Conservation (phyloP, 495 filamentous ascomycete species). For the Baudoinia panamericana region DNA sequence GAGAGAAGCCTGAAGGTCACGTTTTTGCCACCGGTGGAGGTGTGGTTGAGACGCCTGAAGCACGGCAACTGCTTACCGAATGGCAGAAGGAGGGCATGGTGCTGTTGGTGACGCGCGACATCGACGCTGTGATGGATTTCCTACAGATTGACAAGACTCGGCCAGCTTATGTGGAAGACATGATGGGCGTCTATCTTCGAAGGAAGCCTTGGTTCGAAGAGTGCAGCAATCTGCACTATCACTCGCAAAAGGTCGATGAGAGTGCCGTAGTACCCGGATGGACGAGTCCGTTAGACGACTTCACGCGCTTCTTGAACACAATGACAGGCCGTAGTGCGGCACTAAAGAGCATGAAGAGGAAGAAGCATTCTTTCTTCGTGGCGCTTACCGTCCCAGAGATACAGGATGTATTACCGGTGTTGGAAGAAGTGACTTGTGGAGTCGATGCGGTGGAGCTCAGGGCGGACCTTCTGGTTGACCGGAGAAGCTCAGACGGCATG, state of each 20-base stretch:
- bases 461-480: constrained; percentile 81
- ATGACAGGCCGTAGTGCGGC: constrained; percentile 58
- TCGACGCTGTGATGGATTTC: constrained; percentile 78
- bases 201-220: constrained; percentile 83
- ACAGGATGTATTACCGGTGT: constrained; percentile 42
- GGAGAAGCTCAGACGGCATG: constrained; percentile 41
- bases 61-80: constrained; percentile 57
- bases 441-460: constrained; percentile 88
- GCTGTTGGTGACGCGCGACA: constrained; percentile 74
- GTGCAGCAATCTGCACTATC: constrained; percentile 92
- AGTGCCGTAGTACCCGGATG: constrained; percentile 34
- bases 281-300: constrained; percentile 58
- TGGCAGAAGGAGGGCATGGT: constrained; percentile 82
- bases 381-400: constrained; percentile 75
- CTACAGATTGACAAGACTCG: constrained; percentile 80
- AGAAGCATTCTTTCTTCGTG: constrained; percentile 79
- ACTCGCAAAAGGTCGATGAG: constrained; percentile 55
- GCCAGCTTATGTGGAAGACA: constrained; percentile 87
- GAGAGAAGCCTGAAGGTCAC: constrained; percentile 58
- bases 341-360: constrained; percentile 52
- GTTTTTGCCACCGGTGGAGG: constrained; percentile 92
- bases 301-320: constrained; percentile 59
- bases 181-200: constrained; percentile 81
- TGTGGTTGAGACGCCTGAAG: constrained; percentile 76
- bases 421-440: constrained; percentile 65